Evolutionary conservation across 768 basidiomycete species (phyloP).

Genomic region (Dentipellis sp.): DNA sequence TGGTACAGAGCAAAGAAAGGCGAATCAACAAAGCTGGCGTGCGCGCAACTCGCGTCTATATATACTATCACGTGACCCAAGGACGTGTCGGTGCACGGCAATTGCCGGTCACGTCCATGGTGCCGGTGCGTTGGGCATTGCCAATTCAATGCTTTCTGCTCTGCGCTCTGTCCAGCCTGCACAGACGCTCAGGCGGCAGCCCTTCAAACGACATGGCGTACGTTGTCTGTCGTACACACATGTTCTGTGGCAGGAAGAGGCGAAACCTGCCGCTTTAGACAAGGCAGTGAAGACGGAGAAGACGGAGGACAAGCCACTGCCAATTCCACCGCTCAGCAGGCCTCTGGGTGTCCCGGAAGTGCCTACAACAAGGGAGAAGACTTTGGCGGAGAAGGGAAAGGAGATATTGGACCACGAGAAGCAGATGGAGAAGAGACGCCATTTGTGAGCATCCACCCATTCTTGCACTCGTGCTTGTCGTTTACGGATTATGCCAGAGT

Average conservation of each 20-base stretch:
- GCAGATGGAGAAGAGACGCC: constrained; percentile 59
- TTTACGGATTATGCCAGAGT: constrained; percentile 28
- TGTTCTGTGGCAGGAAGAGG: neutral
- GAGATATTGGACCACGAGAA: constrained; percentile 68
- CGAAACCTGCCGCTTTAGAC: too few relatives aligned
- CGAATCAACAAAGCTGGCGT: neutral
- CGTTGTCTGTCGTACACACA: neutral
- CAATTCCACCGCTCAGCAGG: constrained; percentile 34
- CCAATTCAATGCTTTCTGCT: neutral
- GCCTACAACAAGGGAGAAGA: constrained; percentile 34
- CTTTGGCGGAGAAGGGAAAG: constrained; percentile 44
- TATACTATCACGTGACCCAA: neutral
- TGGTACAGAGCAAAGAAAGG: constrained; percentile 4
- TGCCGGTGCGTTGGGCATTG: neutral
- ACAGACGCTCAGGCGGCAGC: neutral
- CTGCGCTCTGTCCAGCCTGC: neutral
- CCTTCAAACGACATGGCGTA: neutral
- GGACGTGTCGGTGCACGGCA: neutral
- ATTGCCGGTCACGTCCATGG: neutral
- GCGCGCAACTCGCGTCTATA: neutral
- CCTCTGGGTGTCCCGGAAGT: constrained; percentile 71
- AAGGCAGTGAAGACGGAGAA: neutral
- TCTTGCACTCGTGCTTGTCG: constrained; percentile 32
- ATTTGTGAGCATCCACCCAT: constrained; percentile 33
- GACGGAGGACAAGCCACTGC: neutral